A percentile compares a stretch with the other conserved stretches of the same genome.
Conservation (phyloP, 371 early-diverging fungal genomes). For the Mucor plumbeus region DNA sequence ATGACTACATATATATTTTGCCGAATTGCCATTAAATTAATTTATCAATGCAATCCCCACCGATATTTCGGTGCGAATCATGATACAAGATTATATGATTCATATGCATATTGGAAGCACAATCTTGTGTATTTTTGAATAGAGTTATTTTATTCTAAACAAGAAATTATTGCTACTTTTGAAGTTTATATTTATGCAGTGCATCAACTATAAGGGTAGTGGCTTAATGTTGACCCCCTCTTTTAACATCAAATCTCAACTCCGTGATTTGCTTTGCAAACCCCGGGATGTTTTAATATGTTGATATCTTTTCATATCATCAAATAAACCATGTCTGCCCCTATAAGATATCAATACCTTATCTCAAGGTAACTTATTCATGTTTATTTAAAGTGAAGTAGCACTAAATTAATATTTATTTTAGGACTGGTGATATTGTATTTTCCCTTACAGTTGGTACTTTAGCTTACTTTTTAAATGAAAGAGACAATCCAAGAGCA, state of each 20-base stretch:
- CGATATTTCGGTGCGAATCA: too few relatives aligned
- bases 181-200: background rate
- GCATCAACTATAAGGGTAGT: background rate
- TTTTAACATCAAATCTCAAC: background rate
- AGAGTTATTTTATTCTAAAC: background rate
- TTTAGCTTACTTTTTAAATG: constrained; percentile 57
- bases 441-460: constrained; percentile 55
- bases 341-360: constrained; percentile 47
- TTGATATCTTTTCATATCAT: background rate
- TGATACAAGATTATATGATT: too few relatives aligned
- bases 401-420: background rate
- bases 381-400: too few relatives aligned
- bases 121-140: background rate
- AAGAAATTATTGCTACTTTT: background rate
- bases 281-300: background rate
- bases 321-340: constrained; percentile 33
- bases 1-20: too few relatives aligned
- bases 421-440: constrained; percentile 51
- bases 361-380: constrained; percentile 42
- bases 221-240: background rate
- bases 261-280: background rate
- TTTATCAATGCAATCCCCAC: too few relatives aligned
- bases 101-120: too few relatives aligned
- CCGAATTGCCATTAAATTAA: too few relatives aligned
- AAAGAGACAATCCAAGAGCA: constrained; percentile 53